Base-by-base conservation (phyloP, 176 grass and related monocot genomes). In the Oryza glumipatula region DNA sequence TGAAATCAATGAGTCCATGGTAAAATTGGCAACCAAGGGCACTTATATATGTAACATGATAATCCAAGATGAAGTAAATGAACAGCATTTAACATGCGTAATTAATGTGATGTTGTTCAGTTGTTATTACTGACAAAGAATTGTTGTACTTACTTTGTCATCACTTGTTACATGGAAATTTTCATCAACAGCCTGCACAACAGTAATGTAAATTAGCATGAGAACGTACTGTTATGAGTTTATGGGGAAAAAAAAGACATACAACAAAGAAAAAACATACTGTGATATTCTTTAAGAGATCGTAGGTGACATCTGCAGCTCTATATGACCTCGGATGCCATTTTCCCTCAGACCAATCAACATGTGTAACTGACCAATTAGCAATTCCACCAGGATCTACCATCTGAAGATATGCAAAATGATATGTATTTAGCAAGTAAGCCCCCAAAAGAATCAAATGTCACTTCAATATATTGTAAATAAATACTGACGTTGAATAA, bases 311-410 rank as follows among this genome's bases (percentile, higher is more conserved):
- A 87, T 99, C 93, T 72, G 81, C 80, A 86, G 91, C 88, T 11
- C 84, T 80, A 35, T 99, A 99, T 70, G 93, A 87, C 66, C 81
- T 99, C 51, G 96, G 96, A 91, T 99, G 96, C 96, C 96, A 99
- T 88, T 99, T 99, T 65, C 88, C 88, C 79, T 96, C 96, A 5
- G 96, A 99, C 96, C 96, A 99, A 81, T 99, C 96, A 72, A 99
- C 96, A 86, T 99, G 86, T 74, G 96, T 99, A 73, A 92, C 89
- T 1, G 96, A 96, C 96, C 96, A 99, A 89, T 99, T 96, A 54
- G 96, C 68, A 74, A 96, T 99, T 74, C 96, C 93, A 86, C 84
- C 81, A 67, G 96, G 91, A 92, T 99, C 93, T 71, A 96, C 84
- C 93, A 99, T 96, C 96, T 99, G 71, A 85, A 74, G 65, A 85